Evolutionary conservation across 345 rosid species (phyloP).

Genomic region (Abelmoschus esculentus): DNA sequence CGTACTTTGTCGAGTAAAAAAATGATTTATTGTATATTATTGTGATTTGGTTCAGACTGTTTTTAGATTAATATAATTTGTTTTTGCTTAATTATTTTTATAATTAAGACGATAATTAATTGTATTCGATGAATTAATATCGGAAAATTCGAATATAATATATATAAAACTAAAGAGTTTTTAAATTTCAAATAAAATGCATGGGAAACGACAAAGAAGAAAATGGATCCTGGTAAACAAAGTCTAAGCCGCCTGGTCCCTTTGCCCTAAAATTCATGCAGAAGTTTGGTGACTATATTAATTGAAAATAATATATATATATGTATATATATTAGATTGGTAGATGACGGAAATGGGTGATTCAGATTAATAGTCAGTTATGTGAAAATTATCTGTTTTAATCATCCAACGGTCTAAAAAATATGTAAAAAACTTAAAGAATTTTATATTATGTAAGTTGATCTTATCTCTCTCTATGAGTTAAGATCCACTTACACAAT

Average conservation of each 20-base stretch:
- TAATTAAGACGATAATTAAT: background rate
- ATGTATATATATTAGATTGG: no score
- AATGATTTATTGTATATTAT: background rate
- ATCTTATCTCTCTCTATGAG: no score
- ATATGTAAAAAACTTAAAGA: no score
- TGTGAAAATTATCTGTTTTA: no score
- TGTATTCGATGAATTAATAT: background rate
- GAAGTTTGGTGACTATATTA: background rate
- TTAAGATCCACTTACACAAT: no score
- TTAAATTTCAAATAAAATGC: background rate
- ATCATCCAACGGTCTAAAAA: no score
- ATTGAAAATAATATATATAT: no score
- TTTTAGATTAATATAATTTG: background rate
- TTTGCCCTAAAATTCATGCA: background rate
- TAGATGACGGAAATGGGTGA: no score
- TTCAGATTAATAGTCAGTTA: no score
- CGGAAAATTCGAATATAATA: background rate
- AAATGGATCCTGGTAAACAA: background rate
- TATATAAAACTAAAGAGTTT: background rate
- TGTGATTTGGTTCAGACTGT: background rate
- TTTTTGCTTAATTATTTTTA: background rate
- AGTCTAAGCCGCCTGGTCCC: conserved; percentile 10
- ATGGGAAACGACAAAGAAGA: background rate
- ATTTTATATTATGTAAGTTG: no score
- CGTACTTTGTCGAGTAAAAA: no score